Evolutionary conservation across 177 flowering plant species (phyloP), one percentile per base, ranked within the genome.

Genomic region (Vitis hybrid): DNA sequence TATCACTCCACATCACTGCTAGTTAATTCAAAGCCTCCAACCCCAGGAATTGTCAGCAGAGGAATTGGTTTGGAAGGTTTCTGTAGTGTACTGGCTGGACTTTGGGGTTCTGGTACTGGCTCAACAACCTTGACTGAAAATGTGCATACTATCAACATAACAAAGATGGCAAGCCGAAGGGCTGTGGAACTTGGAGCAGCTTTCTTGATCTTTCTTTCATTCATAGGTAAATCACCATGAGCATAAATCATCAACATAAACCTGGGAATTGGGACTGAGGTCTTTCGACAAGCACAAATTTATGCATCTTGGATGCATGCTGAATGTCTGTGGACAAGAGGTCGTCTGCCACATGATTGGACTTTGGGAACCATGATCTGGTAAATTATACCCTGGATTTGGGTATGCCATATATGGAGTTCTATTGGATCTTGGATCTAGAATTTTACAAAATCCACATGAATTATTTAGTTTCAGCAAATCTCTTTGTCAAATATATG

Each of bases 31-130:
- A 86, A 74, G 79, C 88, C 97, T 68, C 97, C 98, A 60, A 87
- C 92, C 4, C 94, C 86, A 7, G 89, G 91, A 64, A 82, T 91
- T 68, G 98, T 94, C 49, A 87, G 97, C 80, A 85, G 98, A 85
- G 97, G 97, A 67, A 88, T 92, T 67, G 97, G 91, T 17, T 60
- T 94, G 79, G 98, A 94, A 84, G 98, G 98, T 26, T 82, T 88
- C 62, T 89, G 95, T 74, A 94, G 98, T 71, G 34, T 90, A 50
- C 77, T 94, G 64, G 97, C 95, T 58, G 98, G 97, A 64, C 82
- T 94, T 66, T 94, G 97, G 97, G 98, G 98, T 60, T 78, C 97
- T 1, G 97, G 95, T 9, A 87, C 94, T 62, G 97, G 97, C 14
- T 85, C 97, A 66, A 87, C 97, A 54, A 92, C 97, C 13, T 81